Evolutionary conservation across 345 rosid species (phyloP).

Genomic region (Camelina laxa): DNA sequence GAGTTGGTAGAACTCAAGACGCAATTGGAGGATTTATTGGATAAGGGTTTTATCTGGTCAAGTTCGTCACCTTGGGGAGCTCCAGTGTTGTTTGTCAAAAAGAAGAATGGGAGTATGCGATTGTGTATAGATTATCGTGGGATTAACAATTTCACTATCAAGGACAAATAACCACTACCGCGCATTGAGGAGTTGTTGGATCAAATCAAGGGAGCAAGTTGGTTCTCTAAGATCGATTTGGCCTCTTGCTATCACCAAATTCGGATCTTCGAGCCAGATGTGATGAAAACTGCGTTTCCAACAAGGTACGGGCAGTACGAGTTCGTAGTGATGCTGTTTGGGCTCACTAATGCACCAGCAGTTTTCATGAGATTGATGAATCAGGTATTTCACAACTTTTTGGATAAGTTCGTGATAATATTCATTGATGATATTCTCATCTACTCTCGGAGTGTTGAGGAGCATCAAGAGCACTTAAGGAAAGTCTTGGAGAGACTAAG

Average conservation of each 20-base stretch:
- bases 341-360: background rate
- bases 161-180: too few species aligned
- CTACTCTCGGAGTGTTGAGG: background rate
- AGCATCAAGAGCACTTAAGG: background rate
- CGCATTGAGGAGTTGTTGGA: too few species aligned
- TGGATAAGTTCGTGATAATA: background rate
- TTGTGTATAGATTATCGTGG: too few species aligned
- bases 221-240: background rate
- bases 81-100: too few species aligned
- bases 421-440: background rate
- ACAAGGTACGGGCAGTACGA: background rate
- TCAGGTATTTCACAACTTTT: background rate
- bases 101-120: too few species aligned
- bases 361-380: background rate
- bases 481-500: background rate
- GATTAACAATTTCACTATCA: too few species aligned
- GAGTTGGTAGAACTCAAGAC: background rate
- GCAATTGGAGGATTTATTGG: background rate
- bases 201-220: background rate
- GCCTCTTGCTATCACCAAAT: background rate
- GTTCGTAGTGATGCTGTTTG: background rate
- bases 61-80: too few species aligned
- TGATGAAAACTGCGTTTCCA: background rate
- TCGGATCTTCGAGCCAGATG: background rate
- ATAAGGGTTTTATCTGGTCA: background rate